Percentiles rank a stretch among this genome's conserved stretches.
Evolutionary conservation across 2,329 filamentous ascomycete species (phyloP).

Genomic region (Didymellaceae sp.): DNA sequence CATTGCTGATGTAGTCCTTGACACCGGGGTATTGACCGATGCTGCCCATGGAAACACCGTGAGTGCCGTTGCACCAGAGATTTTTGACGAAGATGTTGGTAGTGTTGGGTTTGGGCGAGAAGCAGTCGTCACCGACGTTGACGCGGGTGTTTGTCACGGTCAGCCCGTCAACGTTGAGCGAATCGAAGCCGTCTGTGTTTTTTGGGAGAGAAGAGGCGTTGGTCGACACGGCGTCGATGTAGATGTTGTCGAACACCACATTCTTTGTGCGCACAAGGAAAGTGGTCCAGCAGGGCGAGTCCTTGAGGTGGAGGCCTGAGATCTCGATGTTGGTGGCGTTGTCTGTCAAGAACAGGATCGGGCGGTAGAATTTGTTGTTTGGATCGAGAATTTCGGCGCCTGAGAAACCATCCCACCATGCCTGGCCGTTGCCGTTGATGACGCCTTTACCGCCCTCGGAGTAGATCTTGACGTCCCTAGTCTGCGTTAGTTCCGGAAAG

Average conservation of each 20-base stretch:
- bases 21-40: slow-evolving; percentile 42
- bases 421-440: slow-evolving; percentile 60
- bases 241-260: slow-evolving; percentile 61
- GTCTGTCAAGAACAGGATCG: slow-evolving; percentile 67
- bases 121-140: slow-evolving; percentile 46
- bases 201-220: slow-evolving; percentile 59
- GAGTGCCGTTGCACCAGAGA: slow-evolving; percentile 44
- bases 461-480: slow-evolving; percentile 62
- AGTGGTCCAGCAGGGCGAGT: slow-evolving; percentile 69
- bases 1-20: slow-evolving; percentile 47
- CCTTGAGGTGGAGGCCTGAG: slow-evolving; percentile 64
- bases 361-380: slow-evolving; percentile 63
- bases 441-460: slow-evolving; percentile 53
- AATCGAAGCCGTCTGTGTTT: slow-evolving; percentile 70
- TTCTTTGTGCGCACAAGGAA: slow-evolving; percentile 66
- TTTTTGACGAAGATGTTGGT: slow-evolving; percentile 45
- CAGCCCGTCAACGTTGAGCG: slow-evolving; percentile 62
- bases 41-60: slow-evolving; percentile 43
- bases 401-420: slow-evolving; percentile 56
- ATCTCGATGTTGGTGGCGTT: slow-evolving; percentile 65
- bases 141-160: slow-evolving; percentile 48
- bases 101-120: slow-evolving; percentile 43
- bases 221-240: slow-evolving; percentile 62
- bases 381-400: slow-evolving; percentile 58
- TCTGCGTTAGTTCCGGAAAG: slow-evolving; percentile 8